These are phyloP conservation scores for Tubosaeta sp. DNA, from an alignment of 768 basidiomycete genomes.

Conservation along the genomic window DNA sequence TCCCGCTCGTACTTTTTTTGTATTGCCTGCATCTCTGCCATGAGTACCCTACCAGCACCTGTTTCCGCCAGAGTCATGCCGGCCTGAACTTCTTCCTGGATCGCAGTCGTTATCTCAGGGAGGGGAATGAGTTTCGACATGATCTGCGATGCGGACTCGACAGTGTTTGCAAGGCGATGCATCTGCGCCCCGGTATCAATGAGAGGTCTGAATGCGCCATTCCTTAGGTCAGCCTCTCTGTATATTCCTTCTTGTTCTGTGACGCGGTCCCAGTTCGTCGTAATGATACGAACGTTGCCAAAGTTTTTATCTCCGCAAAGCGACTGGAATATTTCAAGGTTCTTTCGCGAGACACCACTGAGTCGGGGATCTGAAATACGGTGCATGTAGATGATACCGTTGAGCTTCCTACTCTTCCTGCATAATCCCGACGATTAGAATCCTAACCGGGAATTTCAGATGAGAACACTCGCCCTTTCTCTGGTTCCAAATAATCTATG, in stretches of 20 bases:
- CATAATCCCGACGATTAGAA: too few relatives aligned
- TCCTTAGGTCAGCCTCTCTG: slow-evolving; percentile 25
- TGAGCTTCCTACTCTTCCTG: too few relatives aligned
- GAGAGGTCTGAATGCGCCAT: slow-evolving; percentile 42
- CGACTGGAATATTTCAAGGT: too few relatives aligned
- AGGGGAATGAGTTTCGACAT: too few relatives aligned
- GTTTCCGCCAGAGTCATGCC: slow-evolving; percentile 42
- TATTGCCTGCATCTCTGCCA: slow-evolving; percentile 39
- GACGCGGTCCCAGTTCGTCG: slow-evolving; percentile 43
- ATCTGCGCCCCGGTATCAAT: too few relatives aligned
- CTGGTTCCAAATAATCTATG: slow-evolving; percentile 1
- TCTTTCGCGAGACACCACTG: too few relatives aligned
- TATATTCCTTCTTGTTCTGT: slow-evolving; percentile 19
- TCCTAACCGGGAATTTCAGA: slow-evolving; percentile 5
- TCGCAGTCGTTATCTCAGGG: too few relatives aligned
- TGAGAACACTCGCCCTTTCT: background rate
- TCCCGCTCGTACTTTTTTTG: slow-evolving; percentile 33
- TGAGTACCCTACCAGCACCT: slow-evolving; percentile 41
- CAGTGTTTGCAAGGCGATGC: too few relatives aligned
- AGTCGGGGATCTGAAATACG: too few relatives aligned
- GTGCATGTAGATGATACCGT: too few relatives aligned
- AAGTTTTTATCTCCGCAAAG: too few relatives aligned
- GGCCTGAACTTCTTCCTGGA: slow-evolving; percentile 45
- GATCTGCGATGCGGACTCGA: too few relatives aligned
- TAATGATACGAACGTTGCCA: slow-evolving; percentile 41